Conservation (phyloP, 345 rosid species). For the Eucalyptus paniculata region DNA sequence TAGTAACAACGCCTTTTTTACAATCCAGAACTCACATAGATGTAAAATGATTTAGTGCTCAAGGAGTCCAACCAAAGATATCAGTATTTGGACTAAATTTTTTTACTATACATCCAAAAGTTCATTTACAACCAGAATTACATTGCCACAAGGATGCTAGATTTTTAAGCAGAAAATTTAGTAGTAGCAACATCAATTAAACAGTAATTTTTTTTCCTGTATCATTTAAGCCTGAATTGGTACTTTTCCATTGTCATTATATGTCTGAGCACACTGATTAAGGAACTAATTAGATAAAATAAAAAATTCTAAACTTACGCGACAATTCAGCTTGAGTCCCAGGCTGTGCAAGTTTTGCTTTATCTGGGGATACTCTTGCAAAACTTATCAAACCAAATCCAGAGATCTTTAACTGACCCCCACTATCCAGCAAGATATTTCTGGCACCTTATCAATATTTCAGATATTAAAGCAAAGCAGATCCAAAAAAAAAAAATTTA, state of each 20-base stretch:
- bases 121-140: background rate
- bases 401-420: constrained; percentile 74
- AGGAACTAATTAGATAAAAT: background rate
- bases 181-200: background rate
- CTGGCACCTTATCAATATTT: constrained; percentile 98
- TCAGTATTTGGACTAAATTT: background rate
- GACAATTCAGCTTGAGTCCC: constrained; percentile 27
- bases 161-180: background rate
- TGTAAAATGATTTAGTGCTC: background rate
- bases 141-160: background rate
- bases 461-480: constrained; percentile 51
- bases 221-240: background rate
- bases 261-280: background rate
- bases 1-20: background rate
- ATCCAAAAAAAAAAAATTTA: background rate
- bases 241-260: background rate
- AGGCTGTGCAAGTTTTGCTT: constrained; percentile 37
- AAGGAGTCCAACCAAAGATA: background rate
- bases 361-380: constrained; percentile 45
- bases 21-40: background rate
- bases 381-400: constrained; percentile 75
- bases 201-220: background rate
- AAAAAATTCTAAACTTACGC: constrained; percentile 28
- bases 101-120: background rate
- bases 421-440: constrained; percentile 94